Evolutionary conservation across 345 rosid genomes (phyloP).

Genomic region (Bruguiera gymnorhiza): DNA sequence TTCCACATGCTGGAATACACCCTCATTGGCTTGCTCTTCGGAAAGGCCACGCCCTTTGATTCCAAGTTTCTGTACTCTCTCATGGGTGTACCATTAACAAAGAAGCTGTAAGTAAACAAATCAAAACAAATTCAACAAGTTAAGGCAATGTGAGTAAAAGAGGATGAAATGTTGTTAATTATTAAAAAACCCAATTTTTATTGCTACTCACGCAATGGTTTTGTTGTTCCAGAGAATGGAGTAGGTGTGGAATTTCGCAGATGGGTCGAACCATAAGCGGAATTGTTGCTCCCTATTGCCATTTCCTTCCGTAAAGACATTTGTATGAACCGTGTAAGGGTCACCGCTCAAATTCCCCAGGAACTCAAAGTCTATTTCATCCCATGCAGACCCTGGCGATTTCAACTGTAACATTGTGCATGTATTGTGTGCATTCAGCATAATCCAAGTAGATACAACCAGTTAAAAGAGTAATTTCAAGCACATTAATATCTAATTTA

Average conservation of each 20-base stretch:
- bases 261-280: conserved; percentile 1
- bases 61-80: not conserved
- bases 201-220: not conserved
- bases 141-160: not conserved
- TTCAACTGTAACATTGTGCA: not conserved
- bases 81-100: not conserved
- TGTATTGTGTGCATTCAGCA: not conserved
- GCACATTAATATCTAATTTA: not conserved
- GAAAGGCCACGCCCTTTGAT: not conserved
- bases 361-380: conserved; percentile 4
- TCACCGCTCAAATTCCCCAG: not conserved
- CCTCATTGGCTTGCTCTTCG: not conserved
- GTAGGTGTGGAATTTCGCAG: conserved; percentile 1
- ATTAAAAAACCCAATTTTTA: not conserved
- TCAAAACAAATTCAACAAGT: not conserved
- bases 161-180: not conserved
- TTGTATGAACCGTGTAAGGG: conserved; percentile 4
- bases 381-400: not conserved
- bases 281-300: conserved; percentile 5
- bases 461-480: not conserved
- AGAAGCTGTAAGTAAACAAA: not conserved
- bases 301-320: not conserved
- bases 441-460: not conserved
- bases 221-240: conserved; percentile 2
- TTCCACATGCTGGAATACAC: not conserved